Percentiles rank a stretch among this genome's conserved stretches.
phyloP scores from a whole-genome alignment of 176 grass and related monocot genomes.

The Pharus latifolius region DNA sequence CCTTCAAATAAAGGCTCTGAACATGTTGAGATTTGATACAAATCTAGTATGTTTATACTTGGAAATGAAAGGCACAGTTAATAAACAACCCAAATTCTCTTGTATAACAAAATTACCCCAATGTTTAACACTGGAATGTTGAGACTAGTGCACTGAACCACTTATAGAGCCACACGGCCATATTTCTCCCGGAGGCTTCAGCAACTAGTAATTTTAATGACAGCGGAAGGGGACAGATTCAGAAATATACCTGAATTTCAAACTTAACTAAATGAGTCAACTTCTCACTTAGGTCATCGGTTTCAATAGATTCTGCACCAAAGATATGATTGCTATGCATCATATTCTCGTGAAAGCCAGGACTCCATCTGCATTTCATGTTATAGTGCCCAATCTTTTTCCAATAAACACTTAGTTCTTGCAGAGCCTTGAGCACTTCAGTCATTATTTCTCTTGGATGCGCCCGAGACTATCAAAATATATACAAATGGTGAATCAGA shows the following conservation, averaged over 20 bases:
- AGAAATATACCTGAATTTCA: constrained; percentile 65
- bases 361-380: constrained; percentile 78
- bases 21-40: background rate
- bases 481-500: constrained; percentile 1
- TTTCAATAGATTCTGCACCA: constrained; percentile 42
- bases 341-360: constrained; percentile 46
- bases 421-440: constrained; percentile 66
- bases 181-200: background rate
- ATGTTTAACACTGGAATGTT: background rate
- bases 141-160: background rate
- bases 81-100: background rate
- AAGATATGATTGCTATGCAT: constrained; percentile 43
- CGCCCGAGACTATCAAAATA: constrained; percentile 47
- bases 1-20: background rate
- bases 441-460: constrained; percentile 83
- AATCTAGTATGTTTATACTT: background rate
- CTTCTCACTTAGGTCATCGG: constrained; percentile 22
- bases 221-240: background rate
- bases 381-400: constrained; percentile 92
- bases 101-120: background rate
- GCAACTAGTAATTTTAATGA: background rate
- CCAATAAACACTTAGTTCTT: constrained; percentile 76
- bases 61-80: background rate
- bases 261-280: constrained; percentile 53
- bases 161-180: background rate